Evolutionary conservation across 2,329 filamentous ascomycete species (phyloP).

Genomic region (Calcarisporium arbuscula): DNA sequence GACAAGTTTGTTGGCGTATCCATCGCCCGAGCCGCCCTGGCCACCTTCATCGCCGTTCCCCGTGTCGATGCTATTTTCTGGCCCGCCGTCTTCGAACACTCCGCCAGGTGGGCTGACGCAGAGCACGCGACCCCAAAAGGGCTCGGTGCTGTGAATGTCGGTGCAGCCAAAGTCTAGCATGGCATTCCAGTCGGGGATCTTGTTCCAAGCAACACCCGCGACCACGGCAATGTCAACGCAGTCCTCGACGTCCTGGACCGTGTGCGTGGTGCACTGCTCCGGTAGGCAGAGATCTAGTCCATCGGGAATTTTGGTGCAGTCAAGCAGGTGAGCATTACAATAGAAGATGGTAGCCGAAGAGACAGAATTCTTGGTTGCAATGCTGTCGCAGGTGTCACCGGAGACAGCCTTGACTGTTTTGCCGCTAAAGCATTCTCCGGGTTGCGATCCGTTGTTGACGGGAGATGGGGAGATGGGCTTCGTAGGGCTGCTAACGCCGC

Average conservation of each 20-base stretch:
- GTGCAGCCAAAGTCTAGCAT: slow-evolving; percentile 7
- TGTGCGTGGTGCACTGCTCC: slow-evolving; percentile 7
- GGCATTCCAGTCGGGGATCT: slow-evolving; percentile 7
- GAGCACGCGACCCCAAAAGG: slow-evolving; percentile 11
- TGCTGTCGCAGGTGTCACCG: slow-evolving; percentile 14
- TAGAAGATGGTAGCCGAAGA: slow-evolving; percentile 12
- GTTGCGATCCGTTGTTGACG: not conserved
- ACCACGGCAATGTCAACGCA: slow-evolving; percentile 6
- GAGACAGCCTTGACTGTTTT: slow-evolving; percentile 6
- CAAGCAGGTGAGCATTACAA: slow-evolving; percentile 11
- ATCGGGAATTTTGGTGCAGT: slow-evolving; percentile 9
- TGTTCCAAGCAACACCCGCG: slow-evolving; percentile 3
- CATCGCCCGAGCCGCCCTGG: too few species aligned
- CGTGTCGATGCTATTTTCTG: not conserved
- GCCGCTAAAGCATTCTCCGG: slow-evolving; percentile 1
- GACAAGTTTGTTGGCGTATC: too few species aligned
- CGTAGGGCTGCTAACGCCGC: not conserved
- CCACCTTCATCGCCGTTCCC: slow-evolving; percentile 5
- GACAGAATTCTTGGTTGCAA: slow-evolving; percentile 10
- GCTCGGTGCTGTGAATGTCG: slow-evolving; percentile 8
- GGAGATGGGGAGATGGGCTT: slow-evolving; percentile 1
- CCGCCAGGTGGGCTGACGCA: slow-evolving; percentile 9
- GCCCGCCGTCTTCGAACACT: slow-evolving; percentile 1
- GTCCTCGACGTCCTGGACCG: slow-evolving; percentile 3
- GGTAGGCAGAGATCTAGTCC: slow-evolving; percentile 12